Evolutionary conservation across 2,329 filamentous ascomycete species (phyloP), one percentile per base, ranked within the genome.

Genomic region (Xylaria sp.): DNA sequence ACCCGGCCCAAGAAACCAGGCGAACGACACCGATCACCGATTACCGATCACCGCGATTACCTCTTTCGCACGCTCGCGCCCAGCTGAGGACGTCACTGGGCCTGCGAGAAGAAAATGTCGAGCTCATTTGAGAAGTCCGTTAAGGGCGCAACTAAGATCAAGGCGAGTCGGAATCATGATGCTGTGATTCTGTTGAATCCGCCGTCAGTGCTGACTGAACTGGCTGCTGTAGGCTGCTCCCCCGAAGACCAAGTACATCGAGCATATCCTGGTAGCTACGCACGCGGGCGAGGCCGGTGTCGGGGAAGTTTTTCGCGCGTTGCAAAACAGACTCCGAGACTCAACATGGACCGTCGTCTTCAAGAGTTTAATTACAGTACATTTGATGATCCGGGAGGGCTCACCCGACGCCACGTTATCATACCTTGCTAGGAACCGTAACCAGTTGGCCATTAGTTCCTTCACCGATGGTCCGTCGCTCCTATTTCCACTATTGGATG

Each of bases 291-390:
- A 99, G 82, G 92, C 93, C 62, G 96, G 95, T 73, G 93, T 99
- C 68, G 95, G 91, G 68, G 96, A 99, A 83, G 93, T 99, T 77
- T 98, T 99, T 80, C 91, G 96, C 69, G 93, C 94, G 48, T 85
- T 99, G 63, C 94, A 97, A 78, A 89, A 93, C 79, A 90, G 96
- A 60, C 82, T 99, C 73, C 91, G 94, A 78, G 96, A 99, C 80
- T 95, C 95, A 73, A 97, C 96, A 85, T 99, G 96, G 96, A 99
- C 96, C n/a, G 94, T 98, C 66, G 95, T 97, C 72, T 97, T 97
- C 90, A 99, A 99, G 84, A 91, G 93, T 75, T 85, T 99, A 73
- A 97, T 98, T 75, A 96, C 97, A 57, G 90, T 97, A 55, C 96
- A 99, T 80, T 84, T 98, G 69, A 98, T 99, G 96, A 96, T 99